Conservation (phyloP, 352 stramenopile genomes). For the Phytophthora nicotianae region DNA sequence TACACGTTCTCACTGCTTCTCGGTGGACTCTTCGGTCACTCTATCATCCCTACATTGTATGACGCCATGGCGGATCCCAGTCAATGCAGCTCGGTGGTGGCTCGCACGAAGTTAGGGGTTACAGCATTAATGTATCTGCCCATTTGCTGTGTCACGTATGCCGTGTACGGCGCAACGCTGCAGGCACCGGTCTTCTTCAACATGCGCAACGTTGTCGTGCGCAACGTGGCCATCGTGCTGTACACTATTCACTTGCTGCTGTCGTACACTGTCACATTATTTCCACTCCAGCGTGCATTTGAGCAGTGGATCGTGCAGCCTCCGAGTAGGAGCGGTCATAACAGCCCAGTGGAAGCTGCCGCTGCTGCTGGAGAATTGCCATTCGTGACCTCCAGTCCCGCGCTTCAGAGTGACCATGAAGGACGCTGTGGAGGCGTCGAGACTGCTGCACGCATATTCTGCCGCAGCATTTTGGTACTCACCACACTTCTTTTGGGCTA, state of each 20-base stretch:
- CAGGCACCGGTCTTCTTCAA: constrained; percentile 85
- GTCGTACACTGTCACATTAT: constrained; percentile 73
- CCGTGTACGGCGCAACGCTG: constrained; percentile 76
- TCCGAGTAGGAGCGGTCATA: constrained; percentile 19
- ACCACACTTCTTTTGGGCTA: constrained; percentile 57
- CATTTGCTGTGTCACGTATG: constrained; percentile 78
- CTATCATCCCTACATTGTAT: constrained; percentile 78
- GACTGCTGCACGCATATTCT: constrained; percentile 49
- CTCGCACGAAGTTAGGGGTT: constrained; percentile 53
- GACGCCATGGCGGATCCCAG: constrained; percentile 69
- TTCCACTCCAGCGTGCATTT: constrained; percentile 68
- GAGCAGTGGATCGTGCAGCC: constrained; percentile 56
- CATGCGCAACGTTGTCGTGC: constrained; percentile 77
- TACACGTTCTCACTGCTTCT: constrained; percentile 75
- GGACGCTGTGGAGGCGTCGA: constrained; percentile 31
- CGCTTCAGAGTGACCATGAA: constrained; percentile 17
- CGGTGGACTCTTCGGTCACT: constrained; percentile 73
- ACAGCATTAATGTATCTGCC: constrained; percentile 69
- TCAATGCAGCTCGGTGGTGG: constrained; percentile 56
- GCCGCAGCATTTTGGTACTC: constrained; percentile 56
- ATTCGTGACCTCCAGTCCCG: constrained; percentile 23
- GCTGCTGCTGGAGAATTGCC: constrained; percentile 27
- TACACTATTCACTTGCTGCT: constrained; percentile 79
- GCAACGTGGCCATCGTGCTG: constrained; percentile 73
- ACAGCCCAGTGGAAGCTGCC: constrained; percentile 29